Evolutionary conservation across 345 rosid genomes (phyloP).

Genomic region (Heritiera fomes): DNA sequence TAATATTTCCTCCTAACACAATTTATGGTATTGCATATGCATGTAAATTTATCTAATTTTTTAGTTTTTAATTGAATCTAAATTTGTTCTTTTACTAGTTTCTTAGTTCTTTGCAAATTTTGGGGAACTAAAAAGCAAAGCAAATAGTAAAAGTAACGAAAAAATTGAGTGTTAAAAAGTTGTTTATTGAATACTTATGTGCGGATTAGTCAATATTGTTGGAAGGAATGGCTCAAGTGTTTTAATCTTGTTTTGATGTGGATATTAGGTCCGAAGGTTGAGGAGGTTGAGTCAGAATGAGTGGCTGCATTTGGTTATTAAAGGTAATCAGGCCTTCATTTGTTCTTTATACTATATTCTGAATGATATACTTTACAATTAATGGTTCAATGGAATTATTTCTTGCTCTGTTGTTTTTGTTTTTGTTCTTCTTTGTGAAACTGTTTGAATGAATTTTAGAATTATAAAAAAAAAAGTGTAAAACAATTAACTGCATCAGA

Average conservation of each 20-base stretch:
- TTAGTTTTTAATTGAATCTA: not conserved
- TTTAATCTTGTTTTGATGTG: slow-evolving; percentile 18
- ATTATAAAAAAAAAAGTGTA: not conserved
- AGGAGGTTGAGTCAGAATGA: slow-evolving; percentile 51
- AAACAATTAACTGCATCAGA: not conserved
- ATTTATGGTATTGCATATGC: not conserved
- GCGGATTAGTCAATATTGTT: not conserved
- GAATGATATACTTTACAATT: not conserved
- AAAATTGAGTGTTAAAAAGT: not conserved
- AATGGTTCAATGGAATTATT: not conserved
- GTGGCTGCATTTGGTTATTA: not conserved
- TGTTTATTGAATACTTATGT: not conserved
- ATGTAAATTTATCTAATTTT: not conserved
- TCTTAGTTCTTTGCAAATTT: not conserved
- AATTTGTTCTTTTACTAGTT: not conserved
- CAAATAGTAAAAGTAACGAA: not conserved
- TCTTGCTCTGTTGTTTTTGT: not conserved
- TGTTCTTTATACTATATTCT: not conserved
- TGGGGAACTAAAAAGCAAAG: not conserved
- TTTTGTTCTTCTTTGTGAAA: not conserved
- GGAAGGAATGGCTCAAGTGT: not conserved
- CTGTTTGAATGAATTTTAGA: not conserved
- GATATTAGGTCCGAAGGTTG: slow-evolving; percentile 60
- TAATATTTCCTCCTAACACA: not conserved
- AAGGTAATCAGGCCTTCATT: slow-evolving; percentile 4